Conservation (phyloP, 2,329 filamentous ascomycete genomes). For the Colletotrichum liriopes region DNA sequence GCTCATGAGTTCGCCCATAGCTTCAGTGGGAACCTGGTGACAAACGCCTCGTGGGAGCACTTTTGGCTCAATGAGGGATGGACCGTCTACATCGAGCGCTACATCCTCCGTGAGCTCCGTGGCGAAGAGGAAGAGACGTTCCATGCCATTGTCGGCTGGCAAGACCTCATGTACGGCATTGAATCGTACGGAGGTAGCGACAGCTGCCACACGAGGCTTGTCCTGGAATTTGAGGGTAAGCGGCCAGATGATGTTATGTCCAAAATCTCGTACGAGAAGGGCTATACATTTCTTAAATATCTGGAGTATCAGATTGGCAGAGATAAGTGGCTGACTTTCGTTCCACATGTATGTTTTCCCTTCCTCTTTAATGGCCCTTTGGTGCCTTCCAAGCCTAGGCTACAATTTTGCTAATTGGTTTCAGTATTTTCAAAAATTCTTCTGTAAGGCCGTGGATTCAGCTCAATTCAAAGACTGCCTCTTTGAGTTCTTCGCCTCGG, state of each 20-base stretch:
- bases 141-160: constrained; percentile 29
- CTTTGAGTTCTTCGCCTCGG: constrained; percentile 12
- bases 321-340: constrained; percentile 29
- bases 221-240: constrained; percentile 20
- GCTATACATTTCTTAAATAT: constrained; percentile 24
- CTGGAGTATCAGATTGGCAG: constrained; percentile 18
- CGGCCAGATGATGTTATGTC: constrained; percentile 32
- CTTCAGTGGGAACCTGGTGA: constrained; percentile 40
- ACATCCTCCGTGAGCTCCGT: constrained; percentile 21
- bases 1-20: constrained; percentile 34
- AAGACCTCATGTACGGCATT: constrained; percentile 26
- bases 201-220: constrained; percentile 20
- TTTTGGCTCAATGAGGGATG: constrained; percentile 37
- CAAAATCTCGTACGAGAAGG: constrained; percentile 33
- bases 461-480: constrained; percentile 19
- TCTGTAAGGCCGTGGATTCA: constrained; percentile 10
- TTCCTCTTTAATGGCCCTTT: too few relatives aligned
- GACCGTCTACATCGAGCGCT: constrained; percentile 29
- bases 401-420: background rate
- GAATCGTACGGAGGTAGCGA: constrained; percentile 14
- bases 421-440: constrained; percentile 32
- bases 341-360: constrained; percentile 12
- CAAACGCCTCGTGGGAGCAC: constrained; percentile 40
- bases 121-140: constrained; percentile 28
- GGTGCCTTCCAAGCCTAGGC: too few relatives aligned